These are phyloP conservation scores for Coemansia sp. DNA, from an alignment of 192 early-diverging fungal species.

Conservation along the genomic window DNA sequence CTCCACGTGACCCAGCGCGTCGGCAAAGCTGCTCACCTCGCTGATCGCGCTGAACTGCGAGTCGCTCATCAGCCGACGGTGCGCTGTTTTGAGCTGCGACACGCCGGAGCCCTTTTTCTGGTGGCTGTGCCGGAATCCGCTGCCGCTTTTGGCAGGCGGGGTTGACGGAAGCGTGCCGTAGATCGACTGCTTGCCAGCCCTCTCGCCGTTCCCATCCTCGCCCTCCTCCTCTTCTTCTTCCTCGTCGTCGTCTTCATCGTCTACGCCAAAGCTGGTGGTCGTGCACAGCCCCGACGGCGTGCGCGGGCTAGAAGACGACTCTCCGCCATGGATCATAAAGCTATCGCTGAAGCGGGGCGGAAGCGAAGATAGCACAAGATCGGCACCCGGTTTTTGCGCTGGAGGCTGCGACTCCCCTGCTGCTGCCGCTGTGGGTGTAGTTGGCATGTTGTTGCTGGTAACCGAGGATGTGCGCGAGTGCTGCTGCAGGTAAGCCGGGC, in stretches of 20 bases:
- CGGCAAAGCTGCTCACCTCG: conserved; percentile 45
- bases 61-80: conserved; percentile 43
- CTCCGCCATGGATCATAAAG: neutral
- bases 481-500: conserved; percentile 35
- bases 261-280: neutral
- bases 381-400: neutral
- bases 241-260: neutral
- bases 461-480: conserved; percentile 48
- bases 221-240: too few species aligned
- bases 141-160: neutral
- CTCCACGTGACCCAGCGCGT: conserved; percentile 35
- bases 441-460: conserved; percentile 22
- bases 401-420: neutral
- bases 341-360: neutral
- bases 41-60: conserved; percentile 40
- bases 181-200: neutral
- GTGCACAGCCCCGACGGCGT: conserved; percentile 6
- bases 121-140: neutral
- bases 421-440: neutral
- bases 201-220: neutral
- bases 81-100: conserved; percentile 7
- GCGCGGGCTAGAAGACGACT: conserved; percentile 2
- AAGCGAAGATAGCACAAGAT: neutral
- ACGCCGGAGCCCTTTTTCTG: conserved; percentile 1
- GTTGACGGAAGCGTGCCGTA: conserved; percentile 1